Conservation (phyloP, 1,139 yeast genomes). For the Yamadazyma jaroonii region DNA sequence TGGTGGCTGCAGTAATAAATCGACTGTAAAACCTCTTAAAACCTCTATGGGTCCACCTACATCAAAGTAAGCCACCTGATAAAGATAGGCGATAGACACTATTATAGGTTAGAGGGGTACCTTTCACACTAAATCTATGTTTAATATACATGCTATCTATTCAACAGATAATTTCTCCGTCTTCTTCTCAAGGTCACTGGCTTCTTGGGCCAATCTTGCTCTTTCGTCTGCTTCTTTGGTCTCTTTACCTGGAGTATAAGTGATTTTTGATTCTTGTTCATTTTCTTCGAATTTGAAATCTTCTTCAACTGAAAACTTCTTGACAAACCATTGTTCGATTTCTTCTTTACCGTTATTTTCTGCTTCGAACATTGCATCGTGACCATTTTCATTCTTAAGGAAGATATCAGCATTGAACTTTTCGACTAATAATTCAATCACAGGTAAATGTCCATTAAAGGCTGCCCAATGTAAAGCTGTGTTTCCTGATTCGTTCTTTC, state of each 20-base stretch:
- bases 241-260: conserved; percentile 48
- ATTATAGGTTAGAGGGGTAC: too few species aligned
- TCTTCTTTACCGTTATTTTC: conserved; percentile 67
- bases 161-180: conserved; percentile 8
- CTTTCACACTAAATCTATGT: not conserved
- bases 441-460: conserved; percentile 74
- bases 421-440: conserved; percentile 69
- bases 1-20: too few species aligned
- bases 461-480: conserved; percentile 97
- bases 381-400: conserved; percentile 67
- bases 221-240: conserved; percentile 45
- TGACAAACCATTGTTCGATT: conserved; percentile 69
- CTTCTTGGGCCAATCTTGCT: conserved; percentile 29
- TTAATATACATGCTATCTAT: not conserved
- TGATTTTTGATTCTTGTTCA: conserved; percentile 45
- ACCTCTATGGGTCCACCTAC: too few species aligned
- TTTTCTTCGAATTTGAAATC: conserved; percentile 40
- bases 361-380: conserved; percentile 87
- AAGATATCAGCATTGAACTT: conserved; percentile 80
- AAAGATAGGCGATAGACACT: too few species aligned
- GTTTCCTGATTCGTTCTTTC: conserved; percentile 77
- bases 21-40: too few species aligned
- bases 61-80: too few species aligned
- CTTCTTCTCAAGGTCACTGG: conserved; percentile 11
- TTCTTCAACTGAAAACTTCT: conserved; percentile 71